Conservation (phyloP, 192 early-diverging fungal genomes). For the Chytriomyces sp. region DNA sequence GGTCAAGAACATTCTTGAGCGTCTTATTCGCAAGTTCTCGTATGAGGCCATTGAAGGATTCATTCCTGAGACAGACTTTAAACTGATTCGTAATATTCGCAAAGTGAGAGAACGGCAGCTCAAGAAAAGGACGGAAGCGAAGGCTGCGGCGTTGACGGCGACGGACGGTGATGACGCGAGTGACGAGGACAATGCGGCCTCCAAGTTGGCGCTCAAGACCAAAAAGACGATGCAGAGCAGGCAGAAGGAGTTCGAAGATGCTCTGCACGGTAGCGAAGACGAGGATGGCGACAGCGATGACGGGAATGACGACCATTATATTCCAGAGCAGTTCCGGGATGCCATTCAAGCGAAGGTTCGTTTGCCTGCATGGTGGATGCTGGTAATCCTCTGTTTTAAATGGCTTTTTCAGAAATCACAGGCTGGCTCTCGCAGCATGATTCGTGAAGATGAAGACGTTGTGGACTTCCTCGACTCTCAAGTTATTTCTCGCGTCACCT, state of each 20-base stretch:
- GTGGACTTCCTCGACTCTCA: constrained; percentile 90
- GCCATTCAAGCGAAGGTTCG: constrained; percentile 16
- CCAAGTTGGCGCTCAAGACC: constrained; percentile 35
- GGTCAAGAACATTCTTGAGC: constrained; percentile 90
- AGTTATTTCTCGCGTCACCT: constrained; percentile 64
- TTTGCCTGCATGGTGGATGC: background rate
- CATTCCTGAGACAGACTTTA: constrained; percentile 85
- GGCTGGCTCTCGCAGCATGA: constrained; percentile 28
- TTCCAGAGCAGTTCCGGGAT: constrained; percentile 51
- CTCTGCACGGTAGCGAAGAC: constrained; percentile 89
- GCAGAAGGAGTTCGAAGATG: constrained; percentile 78
- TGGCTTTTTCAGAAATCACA: constrained; percentile 1
- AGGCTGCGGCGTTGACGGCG: constrained; percentile 34
- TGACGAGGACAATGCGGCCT: constrained; percentile 39
- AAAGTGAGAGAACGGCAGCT: constrained; percentile 86
- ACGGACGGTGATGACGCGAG: constrained; percentile 50
- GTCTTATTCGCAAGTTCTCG: constrained; percentile 81
- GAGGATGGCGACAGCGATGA: constrained; percentile 78
- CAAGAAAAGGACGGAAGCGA: constrained; percentile 58
- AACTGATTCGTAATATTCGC: constrained; percentile 89
- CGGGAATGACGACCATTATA: constrained; percentile 59
- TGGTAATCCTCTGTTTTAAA: constrained; percentile 8
- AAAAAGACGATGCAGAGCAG: constrained; percentile 27
- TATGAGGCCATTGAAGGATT: constrained; percentile 78
- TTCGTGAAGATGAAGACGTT: constrained; percentile 53